phyloP scores from a whole-genome alignment of 108 stramenopile species.

The Discostella stelligeroides region DNA sequence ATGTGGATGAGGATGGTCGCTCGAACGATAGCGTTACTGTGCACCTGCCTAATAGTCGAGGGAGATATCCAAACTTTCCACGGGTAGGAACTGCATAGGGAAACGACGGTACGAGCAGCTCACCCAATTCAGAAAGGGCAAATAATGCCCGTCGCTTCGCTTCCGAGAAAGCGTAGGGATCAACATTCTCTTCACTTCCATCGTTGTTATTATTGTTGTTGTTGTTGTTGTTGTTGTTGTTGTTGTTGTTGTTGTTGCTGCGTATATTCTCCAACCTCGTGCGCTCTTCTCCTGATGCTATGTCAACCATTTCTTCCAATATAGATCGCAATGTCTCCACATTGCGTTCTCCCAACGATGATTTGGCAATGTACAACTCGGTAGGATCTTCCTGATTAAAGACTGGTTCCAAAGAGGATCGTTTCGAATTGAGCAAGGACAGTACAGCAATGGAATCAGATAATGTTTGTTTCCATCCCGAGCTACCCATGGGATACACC shows the following conservation, averaged over 20 bases:
- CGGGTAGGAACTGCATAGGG: constrained; percentile 73
- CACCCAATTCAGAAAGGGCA: constrained; percentile 72
- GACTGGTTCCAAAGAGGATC: constrained; percentile 69
- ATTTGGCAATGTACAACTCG: constrained; percentile 64
- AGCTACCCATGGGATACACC: constrained; percentile 11
- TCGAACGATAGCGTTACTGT: constrained; percentile 75
- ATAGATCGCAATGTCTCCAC: constrained; percentile 59
- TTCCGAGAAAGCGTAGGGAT: constrained; percentile 31
- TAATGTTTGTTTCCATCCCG: constrained; percentile 50
- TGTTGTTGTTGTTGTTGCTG: constrained; percentile 14
- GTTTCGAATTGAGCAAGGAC: constrained; percentile 57
- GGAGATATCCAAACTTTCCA: constrained; percentile 80
- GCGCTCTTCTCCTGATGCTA: constrained; percentile 50
- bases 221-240: constrained; percentile 6
- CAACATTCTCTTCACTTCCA: constrained; percentile 12
- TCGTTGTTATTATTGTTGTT: constrained; percentile 19
- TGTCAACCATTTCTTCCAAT: constrained; percentile 48
- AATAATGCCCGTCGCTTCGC: constrained; percentile 55
- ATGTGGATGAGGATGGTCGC: constrained; percentile 34
- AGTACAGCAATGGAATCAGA: constrained; percentile 44
- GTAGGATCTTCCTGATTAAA: constrained; percentile 83
- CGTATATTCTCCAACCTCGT: constrained; percentile 4
- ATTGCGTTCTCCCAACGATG: constrained; percentile 64
- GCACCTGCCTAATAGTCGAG: constrained; percentile 73
- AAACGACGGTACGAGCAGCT: constrained; percentile 64